Percentiles rank a stretch among this genome's conserved stretches.
phyloP scores from a whole-genome alignment of 1,284 basidiomycete genomes.

The Boletus albobrunnescens region DNA sequence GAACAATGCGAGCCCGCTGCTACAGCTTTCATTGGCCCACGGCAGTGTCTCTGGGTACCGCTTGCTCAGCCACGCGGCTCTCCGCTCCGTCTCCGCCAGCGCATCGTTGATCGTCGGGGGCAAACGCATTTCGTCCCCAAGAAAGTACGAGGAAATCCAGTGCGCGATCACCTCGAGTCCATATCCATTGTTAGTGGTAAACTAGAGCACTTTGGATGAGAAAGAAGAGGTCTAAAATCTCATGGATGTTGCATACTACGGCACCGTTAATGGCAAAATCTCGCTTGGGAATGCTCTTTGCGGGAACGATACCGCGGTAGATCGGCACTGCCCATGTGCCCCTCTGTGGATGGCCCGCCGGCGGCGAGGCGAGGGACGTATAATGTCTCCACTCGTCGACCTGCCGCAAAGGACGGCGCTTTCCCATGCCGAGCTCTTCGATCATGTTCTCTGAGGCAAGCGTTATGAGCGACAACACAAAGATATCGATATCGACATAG shows the following conservation, averaged over 20 bases:
- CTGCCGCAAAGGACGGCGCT: slow-evolving; percentile 3
- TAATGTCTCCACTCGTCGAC: slow-evolving; percentile 27
- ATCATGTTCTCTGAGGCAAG: slow-evolving; percentile 12
- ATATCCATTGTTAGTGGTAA: slow-evolving; percentile 51
- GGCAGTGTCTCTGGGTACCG: slow-evolving; percentile 46
- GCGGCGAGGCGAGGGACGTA: slow-evolving; percentile 28
- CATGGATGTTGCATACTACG: slow-evolving; percentile 34
- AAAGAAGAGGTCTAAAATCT: too few relatives aligned
- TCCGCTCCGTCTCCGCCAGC: slow-evolving; percentile 36
- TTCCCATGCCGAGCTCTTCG: slow-evolving; percentile 24
- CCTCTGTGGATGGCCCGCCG: slow-evolving; percentile 31
- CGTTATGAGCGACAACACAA: not conserved
- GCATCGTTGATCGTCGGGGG: slow-evolving; percentile 47
- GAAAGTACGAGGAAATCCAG: slow-evolving; percentile 64
- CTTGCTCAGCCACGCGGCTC: slow-evolving; percentile 47
- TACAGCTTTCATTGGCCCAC: slow-evolving; percentile 47
- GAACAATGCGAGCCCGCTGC: slow-evolving; percentile 41
- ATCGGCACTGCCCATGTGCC: slow-evolving; percentile 39
- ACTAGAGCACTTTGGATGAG: slow-evolving; percentile 34
- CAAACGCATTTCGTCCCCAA: slow-evolving; percentile 44
- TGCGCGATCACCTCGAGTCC: slow-evolving; percentile 51
- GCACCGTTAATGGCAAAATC: slow-evolving; percentile 64
- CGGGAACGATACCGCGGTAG: slow-evolving; percentile 55
- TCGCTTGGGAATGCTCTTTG: slow-evolving; percentile 45
- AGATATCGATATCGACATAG: not conserved